These are phyloP conservation scores for Cladosporium sp. DNA, from an alignment of 2,329 filamentous ascomycete genomes.

Conservation along the genomic window DNA sequence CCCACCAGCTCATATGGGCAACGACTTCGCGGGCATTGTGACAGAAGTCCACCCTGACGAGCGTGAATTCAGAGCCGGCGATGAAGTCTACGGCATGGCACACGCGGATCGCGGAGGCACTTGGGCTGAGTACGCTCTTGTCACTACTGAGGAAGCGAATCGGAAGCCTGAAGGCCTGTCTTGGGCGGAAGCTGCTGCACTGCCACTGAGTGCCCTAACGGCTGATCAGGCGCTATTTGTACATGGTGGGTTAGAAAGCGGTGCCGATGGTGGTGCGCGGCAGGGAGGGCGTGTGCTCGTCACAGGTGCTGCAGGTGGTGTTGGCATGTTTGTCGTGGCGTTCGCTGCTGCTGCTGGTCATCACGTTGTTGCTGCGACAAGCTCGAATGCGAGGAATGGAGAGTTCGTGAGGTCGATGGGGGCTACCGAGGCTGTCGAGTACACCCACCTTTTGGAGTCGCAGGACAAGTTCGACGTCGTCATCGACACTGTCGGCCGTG, in stretches of 20 bases:
- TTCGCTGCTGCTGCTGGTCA: constrained; percentile 36
- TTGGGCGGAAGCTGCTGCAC: neutral
- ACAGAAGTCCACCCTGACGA: constrained; percentile 25
- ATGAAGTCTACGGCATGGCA: constrained; percentile 35
- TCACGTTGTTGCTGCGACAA: constrained; percentile 35
- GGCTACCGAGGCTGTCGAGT: constrained; percentile 38
- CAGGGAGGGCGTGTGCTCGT: constrained; percentile 33
- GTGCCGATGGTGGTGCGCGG: neutral
- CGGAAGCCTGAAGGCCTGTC: constrained; percentile 7
- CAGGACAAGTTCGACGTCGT: constrained; percentile 17
- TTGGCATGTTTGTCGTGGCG: constrained; percentile 41
- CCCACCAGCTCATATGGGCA: constrained; percentile 27
- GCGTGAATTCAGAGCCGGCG: constrained; percentile 31
- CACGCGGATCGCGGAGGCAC: constrained; percentile 27
- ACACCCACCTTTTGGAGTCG: constrained; percentile 16
- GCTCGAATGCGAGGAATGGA: constrained; percentile 26
- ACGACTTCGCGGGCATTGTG: constrained; percentile 39
- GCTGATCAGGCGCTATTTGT: neutral
- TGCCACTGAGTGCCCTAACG: neutral
- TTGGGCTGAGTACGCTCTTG: constrained; percentile 33
- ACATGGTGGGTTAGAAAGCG: neutral
- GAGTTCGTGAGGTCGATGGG: constrained; percentile 31
- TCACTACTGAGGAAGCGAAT: constrained; percentile 31
- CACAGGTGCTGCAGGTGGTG: constrained; percentile 38
- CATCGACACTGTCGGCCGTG: constrained; percentile 13